phyloP scores from a whole-genome alignment of 331 rosid genomes.

The Quercus lobata region DNA sequence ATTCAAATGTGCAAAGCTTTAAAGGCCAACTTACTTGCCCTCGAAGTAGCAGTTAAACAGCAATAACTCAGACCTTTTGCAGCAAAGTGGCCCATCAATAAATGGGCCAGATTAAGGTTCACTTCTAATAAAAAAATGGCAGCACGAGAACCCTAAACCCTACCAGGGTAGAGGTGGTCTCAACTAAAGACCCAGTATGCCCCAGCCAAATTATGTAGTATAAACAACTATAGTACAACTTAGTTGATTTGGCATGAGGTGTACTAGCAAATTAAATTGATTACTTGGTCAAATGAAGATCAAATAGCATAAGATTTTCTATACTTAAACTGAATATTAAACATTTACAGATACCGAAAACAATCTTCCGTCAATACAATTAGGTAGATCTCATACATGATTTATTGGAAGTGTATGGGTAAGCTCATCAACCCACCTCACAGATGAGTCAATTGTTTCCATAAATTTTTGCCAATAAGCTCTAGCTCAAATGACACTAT shows the following conservation, averaged over 20 bases:
- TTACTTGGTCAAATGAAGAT: not conserved
- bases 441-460: not conserved
- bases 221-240: not conserved
- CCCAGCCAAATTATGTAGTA: not conserved
- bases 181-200: not conserved
- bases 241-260: not conserved
- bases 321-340: not conserved
- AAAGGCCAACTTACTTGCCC: not conserved
- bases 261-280: not conserved
- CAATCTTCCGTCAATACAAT: not conserved
- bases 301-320: not conserved
- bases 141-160: not conserved
- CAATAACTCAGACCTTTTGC: not conserved
- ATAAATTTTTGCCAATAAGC: not conserved
- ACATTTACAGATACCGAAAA: not conserved
- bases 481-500: no score
- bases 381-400: not conserved
- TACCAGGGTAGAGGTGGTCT: not conserved
- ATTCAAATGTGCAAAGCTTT: not conserved
- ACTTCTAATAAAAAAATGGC: not conserved
- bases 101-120: not conserved
- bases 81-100: not conserved
- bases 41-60: not conserved
- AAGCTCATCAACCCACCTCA: not conserved
- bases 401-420: not conserved